Evolutionary conservation across 163 green algal genomes (phyloP).

Genomic region (Scenedesmus sp.): DNA sequence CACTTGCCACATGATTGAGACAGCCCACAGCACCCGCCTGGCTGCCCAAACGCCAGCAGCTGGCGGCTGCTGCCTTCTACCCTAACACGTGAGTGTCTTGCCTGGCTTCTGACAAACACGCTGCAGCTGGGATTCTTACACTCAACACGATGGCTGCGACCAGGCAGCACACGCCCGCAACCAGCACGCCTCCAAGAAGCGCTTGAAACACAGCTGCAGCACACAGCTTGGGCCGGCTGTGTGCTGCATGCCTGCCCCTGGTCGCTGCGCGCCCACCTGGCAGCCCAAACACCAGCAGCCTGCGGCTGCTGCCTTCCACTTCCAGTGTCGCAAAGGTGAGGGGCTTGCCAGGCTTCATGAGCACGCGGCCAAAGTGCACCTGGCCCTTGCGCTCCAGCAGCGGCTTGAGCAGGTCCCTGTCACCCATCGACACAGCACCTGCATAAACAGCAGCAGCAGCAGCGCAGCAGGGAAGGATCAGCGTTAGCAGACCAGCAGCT

Average conservation of each 20-base stretch:
- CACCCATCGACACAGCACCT: slow-evolving; percentile 98
- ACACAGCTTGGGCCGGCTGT: no score
- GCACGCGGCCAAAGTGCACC: slow-evolving; percentile 94
- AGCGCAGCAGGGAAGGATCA: not conserved
- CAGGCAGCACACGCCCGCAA: not conserved
- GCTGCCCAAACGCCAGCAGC: slow-evolving; percentile 47
- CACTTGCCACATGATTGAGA: no score
- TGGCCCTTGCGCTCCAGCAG: slow-evolving; percentile 87
- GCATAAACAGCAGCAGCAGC: slow-evolving; percentile 38
- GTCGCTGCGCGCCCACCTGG: slow-evolving; percentile 71
- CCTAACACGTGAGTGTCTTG: slow-evolving; percentile 97
- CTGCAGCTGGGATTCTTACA: no score
- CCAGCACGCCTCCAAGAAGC: no score
- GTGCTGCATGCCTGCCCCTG: no score
- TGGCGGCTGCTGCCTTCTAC: slow-evolving; percentile 70
- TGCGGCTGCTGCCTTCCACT: not conserved
- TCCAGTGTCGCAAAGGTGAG: slow-evolving; percentile 96
- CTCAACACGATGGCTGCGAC: slow-evolving; percentile 70
- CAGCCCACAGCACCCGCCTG: slow-evolving; percentile 13
- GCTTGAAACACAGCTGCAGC: no score
- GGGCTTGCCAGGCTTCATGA: slow-evolving; percentile 99
- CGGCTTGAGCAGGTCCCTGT: slow-evolving; percentile 96
- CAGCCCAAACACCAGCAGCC: slow-evolving; percentile 91
- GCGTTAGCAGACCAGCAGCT: no score
- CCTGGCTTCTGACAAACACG: slow-evolving; percentile 99